Conservation (phyloP, 306 rosid species). For the Malus fusca region DNA sequence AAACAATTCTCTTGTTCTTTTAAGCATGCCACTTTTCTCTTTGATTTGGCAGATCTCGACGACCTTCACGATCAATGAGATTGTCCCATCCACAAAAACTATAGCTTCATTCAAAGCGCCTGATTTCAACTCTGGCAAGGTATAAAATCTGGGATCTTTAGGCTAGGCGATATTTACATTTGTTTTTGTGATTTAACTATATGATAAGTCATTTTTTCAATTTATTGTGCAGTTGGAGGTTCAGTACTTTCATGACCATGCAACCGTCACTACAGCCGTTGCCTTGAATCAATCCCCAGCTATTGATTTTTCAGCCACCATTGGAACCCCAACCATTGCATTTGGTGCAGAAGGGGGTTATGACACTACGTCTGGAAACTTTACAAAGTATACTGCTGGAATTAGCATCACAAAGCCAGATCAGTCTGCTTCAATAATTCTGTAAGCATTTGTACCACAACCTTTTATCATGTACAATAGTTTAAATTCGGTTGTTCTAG, state of each 20-base stretch:
- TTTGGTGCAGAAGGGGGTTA: slow-evolving; percentile 89
- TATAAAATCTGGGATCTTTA: slow-evolving; percentile 21
- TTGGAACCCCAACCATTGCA: slow-evolving; percentile 74
- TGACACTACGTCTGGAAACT: slow-evolving; percentile 61
- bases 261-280: slow-evolving; percentile 49
- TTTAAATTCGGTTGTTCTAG: slow-evolving; percentile 1
- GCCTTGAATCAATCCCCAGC: slow-evolving; percentile 64
- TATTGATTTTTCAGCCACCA: slow-evolving; percentile 64
- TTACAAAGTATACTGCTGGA: slow-evolving; percentile 79
- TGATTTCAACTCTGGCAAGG: slow-evolving; percentile 86
- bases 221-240: slow-evolving; percentile 65
- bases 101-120: slow-evolving; percentile 81
- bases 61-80: slow-evolving; percentile 54
- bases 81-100: slow-evolving; percentile 80
- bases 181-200: background rate
- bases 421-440: slow-evolving; percentile 56
- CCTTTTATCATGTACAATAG: background rate
- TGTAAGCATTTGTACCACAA: slow-evolving; percentile 48
- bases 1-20: background rate
- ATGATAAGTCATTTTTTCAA: background rate
- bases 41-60: slow-evolving; percentile 52
- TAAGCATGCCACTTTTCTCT: slow-evolving; percentile 9
- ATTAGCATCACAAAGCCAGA: slow-evolving; percentile 52
- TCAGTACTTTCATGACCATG: slow-evolving; percentile 93
- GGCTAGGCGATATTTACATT: background rate